Evolutionary conservation across 805 yeast species (phyloP), one percentile per base, ranked within the genome.

Genomic region (Starmerella vaccinii): DNA sequence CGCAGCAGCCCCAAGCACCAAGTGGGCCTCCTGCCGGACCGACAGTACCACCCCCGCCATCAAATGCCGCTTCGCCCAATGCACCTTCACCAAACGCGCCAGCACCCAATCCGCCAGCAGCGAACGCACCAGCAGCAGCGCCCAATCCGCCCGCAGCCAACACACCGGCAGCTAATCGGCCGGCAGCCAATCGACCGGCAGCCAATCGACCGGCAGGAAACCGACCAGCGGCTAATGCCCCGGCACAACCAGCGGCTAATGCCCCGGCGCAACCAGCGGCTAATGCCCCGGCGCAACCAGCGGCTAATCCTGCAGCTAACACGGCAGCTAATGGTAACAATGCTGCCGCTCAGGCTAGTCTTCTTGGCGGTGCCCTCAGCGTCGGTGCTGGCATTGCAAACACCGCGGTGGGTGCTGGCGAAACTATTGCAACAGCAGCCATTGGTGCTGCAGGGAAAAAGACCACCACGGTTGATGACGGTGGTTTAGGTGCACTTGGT

Each of bases 391-490:
- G 43, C 9, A 26, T 39, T n/a, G 43, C 43, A 1, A n/a, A 24
- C 13, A 39, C 43, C 4, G 43, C 43, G 4, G 19, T 39, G 2
- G 30, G 43, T 13, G 43, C 43, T 5, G 43, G 30, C 15, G 27
- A 39, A 15, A 39, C 43, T 9, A 39, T 39, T 16, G 43, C 43
- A 9, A 39, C 43, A 23, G 43, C 43, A 1, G 43, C 43, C 2
- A 39, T 39, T 24, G 43, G 43, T 13, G 43, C 43, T n/a, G 30
- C 43, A 9, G n/a, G 29, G 5, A 23, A 6, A 13, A 21, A 13
- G 16, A 18, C 43, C 30, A 23, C 29, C 9, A 39, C 43, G 10
- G 30, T 24, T n/a, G 22, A 7, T 19, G 30, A 23, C 12, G 30
- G 10, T 13, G 30, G 21, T 10, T 16, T 22, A 5, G 40, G 26